Base-by-base conservation (phyloP, 2,329 filamentous ascomycete genomes). In the Westerdykella aurantiaca region DNA sequence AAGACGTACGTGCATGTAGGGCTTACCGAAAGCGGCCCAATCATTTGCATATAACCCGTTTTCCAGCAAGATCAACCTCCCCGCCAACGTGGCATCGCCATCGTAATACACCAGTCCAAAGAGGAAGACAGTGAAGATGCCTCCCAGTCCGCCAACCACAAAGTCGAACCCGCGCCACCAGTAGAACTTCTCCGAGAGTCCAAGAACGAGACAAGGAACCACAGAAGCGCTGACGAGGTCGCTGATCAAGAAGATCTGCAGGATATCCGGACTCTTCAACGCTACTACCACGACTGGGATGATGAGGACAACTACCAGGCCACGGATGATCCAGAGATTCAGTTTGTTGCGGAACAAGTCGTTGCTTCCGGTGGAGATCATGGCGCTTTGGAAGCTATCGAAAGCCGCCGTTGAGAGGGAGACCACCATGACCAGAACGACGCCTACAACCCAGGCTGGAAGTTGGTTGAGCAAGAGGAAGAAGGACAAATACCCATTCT, bases 321-420 rank as follows among this genome's bases (percentile, higher is more conserved):
- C 74, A 38, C 87, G 83, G 53, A 91, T 84, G 64, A 74, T 78
- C 80, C 85, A 86, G 51, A 90, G 79, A 57, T 82, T 83, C 44
- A 93, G 79, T 47, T 78, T 80, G 74, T 93, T 93, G 56, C 86
- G 82, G 76, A 91, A 91, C 12, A 93, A 69, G 61, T 93, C 87
- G 70, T 91, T 91, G 52, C 84, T 88, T 12, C 83, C 85, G 0
- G 85, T 86, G n/a, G 84, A 88, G 6, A 91, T 83, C 83, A 93
- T 89, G 53, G 87, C 85, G 2, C 82, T 85, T 68, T 91, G 88
- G 31, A 91, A 74, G 49, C 79, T 85, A 72, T 93, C 87, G 51
- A 93, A 91, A 0, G 86, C 81, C 0, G 87, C 83, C 2, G 84
- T 88, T 57, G 81, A 86, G 41, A 93, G 77, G 9, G 80, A 80